A percentile compares a stretch with the other conserved stretches of the same genome.
Conservation (phyloP, 1,139 yeast species). For the Magnusiomyces magnusii region DNA sequence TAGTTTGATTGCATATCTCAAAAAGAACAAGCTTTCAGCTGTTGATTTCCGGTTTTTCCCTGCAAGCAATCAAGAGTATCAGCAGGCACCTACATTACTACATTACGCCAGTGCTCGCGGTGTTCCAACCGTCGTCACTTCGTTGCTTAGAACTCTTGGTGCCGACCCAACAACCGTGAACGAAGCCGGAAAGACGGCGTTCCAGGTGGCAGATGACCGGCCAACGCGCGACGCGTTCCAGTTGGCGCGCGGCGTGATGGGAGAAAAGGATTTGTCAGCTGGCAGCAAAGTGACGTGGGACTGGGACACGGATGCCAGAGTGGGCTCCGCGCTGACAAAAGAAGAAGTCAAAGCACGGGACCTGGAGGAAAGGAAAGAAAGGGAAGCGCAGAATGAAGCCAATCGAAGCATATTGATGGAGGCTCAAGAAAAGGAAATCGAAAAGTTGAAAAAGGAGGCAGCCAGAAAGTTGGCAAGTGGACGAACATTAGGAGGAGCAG, state of each 20-base stretch:
- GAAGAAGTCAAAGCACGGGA: conserved; percentile 50
- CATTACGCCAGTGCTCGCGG: conserved; percentile 74
- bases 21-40: conserved; percentile 44
- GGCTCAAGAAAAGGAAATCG: conserved; percentile 33
- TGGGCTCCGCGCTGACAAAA: conserved; percentile 56
- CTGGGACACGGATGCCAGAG: conserved; percentile 58
- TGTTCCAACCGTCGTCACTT: conserved; percentile 56
- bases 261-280: conserved; percentile 40
- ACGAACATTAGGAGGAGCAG: conserved; percentile 20
- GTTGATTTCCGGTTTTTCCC: conserved; percentile 53
- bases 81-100: conserved; percentile 61
- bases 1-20: conserved; percentile 53
- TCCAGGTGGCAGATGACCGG: conserved; percentile 44
- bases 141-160: conserved; percentile 54
- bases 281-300: conserved; percentile 38
- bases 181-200: conserved; percentile 54
- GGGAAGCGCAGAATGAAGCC: conserved; percentile 20
- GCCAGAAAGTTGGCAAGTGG: conserved; percentile 28
- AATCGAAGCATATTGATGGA: conserved; percentile 22
- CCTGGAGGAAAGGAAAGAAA: conserved; percentile 33
- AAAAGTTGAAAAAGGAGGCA: conserved; percentile 25
- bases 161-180: conserved; percentile 62
- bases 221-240: conserved; percentile 53
- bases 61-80: conserved; percentile 35
- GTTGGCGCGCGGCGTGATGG: conserved; percentile 55